These are phyloP conservation scores for Brassica carinata DNA, from an alignment of 345 rosid genomes.

Conservation along the genomic window DNA sequence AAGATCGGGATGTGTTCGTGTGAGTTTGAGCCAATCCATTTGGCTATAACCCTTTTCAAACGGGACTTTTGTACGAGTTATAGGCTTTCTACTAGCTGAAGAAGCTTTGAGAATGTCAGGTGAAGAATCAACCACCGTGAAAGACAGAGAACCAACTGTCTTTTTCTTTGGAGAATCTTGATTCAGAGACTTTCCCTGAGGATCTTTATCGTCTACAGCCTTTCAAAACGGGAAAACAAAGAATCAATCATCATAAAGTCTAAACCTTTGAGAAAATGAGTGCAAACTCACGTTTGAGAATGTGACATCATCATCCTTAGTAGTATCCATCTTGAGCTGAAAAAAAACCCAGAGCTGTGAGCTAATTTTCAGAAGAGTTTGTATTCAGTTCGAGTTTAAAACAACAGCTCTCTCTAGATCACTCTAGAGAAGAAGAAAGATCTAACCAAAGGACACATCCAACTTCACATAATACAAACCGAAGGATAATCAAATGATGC, in stretches of 20 bases:
- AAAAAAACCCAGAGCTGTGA: slow-evolving; percentile 5
- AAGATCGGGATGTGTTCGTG: slow-evolving; percentile 84
- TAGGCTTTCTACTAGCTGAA: slow-evolving; percentile 47
- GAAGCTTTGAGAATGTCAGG: slow-evolving; percentile 33
- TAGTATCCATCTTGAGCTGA: slow-evolving; percentile 30
- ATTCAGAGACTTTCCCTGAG: too few relatives aligned
- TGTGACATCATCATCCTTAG: slow-evolving; percentile 36
- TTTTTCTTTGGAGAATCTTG: slow-evolving; percentile 25
- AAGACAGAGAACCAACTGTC: slow-evolving; percentile 67
- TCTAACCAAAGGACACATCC: not conserved
- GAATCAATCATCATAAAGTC: slow-evolving; percentile 10
- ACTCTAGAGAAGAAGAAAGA: not conserved
- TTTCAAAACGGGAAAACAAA: slow-evolving; percentile 20
- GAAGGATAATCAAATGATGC: not conserved
- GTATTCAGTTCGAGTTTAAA: not conserved
- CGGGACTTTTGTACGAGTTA: slow-evolving; percentile 72
- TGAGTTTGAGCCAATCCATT: slow-evolving; percentile 87
- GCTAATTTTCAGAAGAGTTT: not conserved
- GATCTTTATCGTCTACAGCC: slow-evolving; percentile 28
- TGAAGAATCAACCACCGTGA: slow-evolving; percentile 53
- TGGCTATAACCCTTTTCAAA: slow-evolving; percentile 91
- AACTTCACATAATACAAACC: not conserved
- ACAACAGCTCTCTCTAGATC: not conserved
- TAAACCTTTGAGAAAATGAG: slow-evolving; percentile 14
- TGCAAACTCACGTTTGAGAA: slow-evolving; percentile 31